These are phyloP conservation scores for Leccinellum albellum DNA, from an alignment of 768 basidiomycete genomes.

Conservation along the genomic window DNA sequence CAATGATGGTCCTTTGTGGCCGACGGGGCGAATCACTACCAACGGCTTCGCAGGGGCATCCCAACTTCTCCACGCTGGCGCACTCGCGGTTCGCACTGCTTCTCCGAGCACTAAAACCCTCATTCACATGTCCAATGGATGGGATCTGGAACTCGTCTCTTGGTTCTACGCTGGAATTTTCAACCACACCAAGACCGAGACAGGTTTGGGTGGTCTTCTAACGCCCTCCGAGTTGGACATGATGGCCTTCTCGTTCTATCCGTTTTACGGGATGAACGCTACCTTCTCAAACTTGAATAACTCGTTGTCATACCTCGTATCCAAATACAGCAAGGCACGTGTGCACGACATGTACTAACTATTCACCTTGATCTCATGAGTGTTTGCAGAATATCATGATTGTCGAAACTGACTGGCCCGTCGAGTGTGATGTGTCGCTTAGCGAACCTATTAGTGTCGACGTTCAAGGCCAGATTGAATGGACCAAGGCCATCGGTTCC, in stretches of 20 bases:
- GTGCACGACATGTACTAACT: background rate
- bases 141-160: constrained; percentile 1
- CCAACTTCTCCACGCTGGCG: constrained; percentile 36
- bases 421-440: constrained; percentile 2
- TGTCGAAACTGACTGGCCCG: constrained; percentile 13
- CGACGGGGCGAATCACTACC: constrained; percentile 1
- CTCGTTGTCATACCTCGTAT: constrained; percentile 5
- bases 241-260: constrained; percentile 9
- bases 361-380: background rate
- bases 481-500: background rate
- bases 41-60: constrained; percentile 6
- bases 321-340: constrained; percentile 9
- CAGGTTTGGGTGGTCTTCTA: constrained; percentile 1
- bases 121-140: constrained; percentile 11
- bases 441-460: constrained; percentile 8
- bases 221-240: constrained; percentile 8
- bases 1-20: constrained; percentile 10
- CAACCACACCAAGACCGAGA: background rate
- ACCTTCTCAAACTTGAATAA: constrained; percentile 8
- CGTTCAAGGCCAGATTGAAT: constrained; percentile 7
- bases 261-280: constrained; percentile 4
- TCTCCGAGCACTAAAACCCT: constrained; percentile 3
- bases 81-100: constrained; percentile 6
- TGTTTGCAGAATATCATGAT: constrained; percentile 9
- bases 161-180: constrained; percentile 9